A percentile compares a stretch with the other conserved stretches of the same genome.
Conservation (phyloP, 139 green algal genomes). For the Micromonas commoda region DNA sequence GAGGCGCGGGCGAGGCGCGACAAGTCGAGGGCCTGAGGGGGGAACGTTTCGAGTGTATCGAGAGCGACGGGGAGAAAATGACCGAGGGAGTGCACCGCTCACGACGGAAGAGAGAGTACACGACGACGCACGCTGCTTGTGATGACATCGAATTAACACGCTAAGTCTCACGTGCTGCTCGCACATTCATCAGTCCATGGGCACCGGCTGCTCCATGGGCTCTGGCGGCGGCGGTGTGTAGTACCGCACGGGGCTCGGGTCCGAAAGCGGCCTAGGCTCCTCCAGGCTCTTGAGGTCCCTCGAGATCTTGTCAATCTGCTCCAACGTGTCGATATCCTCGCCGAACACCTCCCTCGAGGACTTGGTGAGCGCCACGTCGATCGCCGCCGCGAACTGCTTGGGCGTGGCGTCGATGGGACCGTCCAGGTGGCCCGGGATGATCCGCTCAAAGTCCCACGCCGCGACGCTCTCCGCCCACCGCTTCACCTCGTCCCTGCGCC, state of each 20-base stretch:
- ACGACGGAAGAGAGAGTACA: too few species aligned
- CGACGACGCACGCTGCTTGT: too few species aligned
- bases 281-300: not conserved
- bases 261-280: not conserved
- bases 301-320: not conserved
- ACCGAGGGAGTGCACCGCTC: too few species aligned
- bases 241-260: not conserved
- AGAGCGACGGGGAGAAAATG: too few species aligned
- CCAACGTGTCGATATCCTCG: not conserved
- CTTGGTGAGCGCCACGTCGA: conserved; percentile 2
- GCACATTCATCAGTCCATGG: not conserved
- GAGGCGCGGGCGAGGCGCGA: not conserved
- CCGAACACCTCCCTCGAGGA: conserved; percentile 3
- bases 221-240: not conserved
- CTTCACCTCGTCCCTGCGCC: not conserved
- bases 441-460: conserved; percentile 15
- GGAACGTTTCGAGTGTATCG: not conserved
- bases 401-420: conserved; percentile 14
- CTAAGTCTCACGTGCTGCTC: not conserved
- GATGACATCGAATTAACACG: not conserved
- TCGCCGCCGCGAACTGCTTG: conserved; percentile 16
- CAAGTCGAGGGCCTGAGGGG: not conserved
- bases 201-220: not conserved
- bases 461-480: conserved; percentile 18
- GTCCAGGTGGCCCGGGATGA: conserved; percentile 26